Base-by-base conservation (phyloP, 164 flowering plant species). In the Annona squamosa region DNA sequence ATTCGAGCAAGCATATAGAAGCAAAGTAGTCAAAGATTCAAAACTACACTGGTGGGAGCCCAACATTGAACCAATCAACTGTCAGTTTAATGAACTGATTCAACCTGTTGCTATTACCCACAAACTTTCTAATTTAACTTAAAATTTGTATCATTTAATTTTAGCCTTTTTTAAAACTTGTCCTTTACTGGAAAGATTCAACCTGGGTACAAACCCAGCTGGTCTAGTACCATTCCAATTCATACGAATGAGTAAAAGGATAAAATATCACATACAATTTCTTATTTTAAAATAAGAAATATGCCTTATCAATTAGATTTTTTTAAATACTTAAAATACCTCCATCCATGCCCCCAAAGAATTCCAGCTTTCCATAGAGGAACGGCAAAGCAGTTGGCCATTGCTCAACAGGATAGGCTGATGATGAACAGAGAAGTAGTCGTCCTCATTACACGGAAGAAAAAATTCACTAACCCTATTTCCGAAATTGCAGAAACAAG, bases 261-360 rank as follows among this genome's bases (percentile, higher is more conserved):
- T 26, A 26, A 26, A 26, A 26, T 26, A 26, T 26, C 37, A 26
- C 37, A 26, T 26, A 26, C 37, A 26, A 1, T 52, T 52, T 52
- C 4, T 19, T 17, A 19, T 63, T 63, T 63, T 63, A 63, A 7
- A 63, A 63, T 42, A 65, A 43, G 46, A 26, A 64, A 67, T 26
- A 41, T 18, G 16, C 42, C 3, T 69, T 19, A 3, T 16, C 9
- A 2, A 62, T 56, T 0, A 68, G 46, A 12, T 10, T 46, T 68
- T 12, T 68, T 68, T 17, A 2, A 4, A 5, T 17, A 68, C 63
- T 62, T 59, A 3, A 52, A 74, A 67, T 78, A 94, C 97, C 97
- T 94, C 99, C 77, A 91, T 76, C 97, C 97, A 92, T 77, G 99
- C 87, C 1, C 98, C 98, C 98, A 97, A 94, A 18, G 98, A 90